Evolutionary conservation across 2,329 filamentous ascomycete species (phyloP).

Genomic region (Ceratocystis ficicola): DNA sequence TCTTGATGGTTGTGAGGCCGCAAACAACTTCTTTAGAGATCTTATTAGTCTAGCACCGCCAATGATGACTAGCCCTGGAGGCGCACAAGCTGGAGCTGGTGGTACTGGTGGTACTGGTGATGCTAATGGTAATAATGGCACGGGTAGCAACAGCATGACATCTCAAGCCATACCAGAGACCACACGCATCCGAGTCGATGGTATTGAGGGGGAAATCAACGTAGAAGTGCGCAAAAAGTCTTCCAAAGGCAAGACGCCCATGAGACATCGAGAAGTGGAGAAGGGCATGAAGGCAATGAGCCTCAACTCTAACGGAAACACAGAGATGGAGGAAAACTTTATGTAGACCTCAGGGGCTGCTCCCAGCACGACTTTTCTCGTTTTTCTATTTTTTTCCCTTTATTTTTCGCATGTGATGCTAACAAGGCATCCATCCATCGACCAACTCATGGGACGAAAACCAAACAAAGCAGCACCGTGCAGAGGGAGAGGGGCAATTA

Average conservation of each 20-base stretch:
- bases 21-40: constrained; percentile 57
- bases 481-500: too few relatives aligned
- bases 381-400: background rate
- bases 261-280: constrained; percentile 20
- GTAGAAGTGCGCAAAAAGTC: constrained; percentile 36
- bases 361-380: too few relatives aligned
- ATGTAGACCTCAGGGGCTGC: constrained; percentile 12
- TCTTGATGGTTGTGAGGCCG: constrained; percentile 61
- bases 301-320: constrained; percentile 19
- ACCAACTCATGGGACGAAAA: too few relatives aligned
- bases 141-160: background rate
- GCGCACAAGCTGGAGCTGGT: background rate
- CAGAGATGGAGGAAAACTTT: constrained; percentile 24
- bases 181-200: constrained; percentile 38
- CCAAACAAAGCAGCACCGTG: too few relatives aligned
- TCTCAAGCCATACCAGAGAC: constrained; percentile 14
- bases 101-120: background rate
- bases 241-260: constrained; percentile 22
- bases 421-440: too few relatives aligned
- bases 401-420: background rate
- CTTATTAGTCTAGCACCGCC: constrained; percentile 39
- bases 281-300: constrained; percentile 18
- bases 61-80: constrained; percentile 15
- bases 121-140: background rate
- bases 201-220: constrained; percentile 44